These are phyloP conservation scores for Thuidium tamariscinum DNA, from an alignment of 225 moss, liverwort and hornwort species.

Conservation along the genomic window DNA sequence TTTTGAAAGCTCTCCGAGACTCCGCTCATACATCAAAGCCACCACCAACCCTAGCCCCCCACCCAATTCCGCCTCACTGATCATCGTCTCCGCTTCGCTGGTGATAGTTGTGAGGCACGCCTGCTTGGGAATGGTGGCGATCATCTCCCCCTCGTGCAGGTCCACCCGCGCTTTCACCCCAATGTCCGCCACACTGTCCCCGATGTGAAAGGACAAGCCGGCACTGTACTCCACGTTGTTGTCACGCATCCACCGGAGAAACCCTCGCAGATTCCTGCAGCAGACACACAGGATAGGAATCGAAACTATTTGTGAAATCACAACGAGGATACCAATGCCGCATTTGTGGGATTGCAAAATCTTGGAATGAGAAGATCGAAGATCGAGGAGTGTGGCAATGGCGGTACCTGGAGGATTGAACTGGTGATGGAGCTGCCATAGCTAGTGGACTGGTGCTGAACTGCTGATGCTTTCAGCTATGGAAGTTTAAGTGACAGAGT, in stretches of 20 bases:
- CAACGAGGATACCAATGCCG: neutral
- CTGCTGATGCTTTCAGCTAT: neutral
- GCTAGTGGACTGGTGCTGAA: neutral
- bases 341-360: neutral
- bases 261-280: slow-evolving; percentile 44
- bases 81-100: slow-evolving; percentile 27
- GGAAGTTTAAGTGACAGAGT: neutral
- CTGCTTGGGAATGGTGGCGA: slow-evolving; percentile 78
- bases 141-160: slow-evolving; percentile 49
- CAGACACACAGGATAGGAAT: neutral
- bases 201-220: slow-evolving; percentile 42
- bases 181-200: slow-evolving; percentile 57
- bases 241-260: slow-evolving; percentile 69
- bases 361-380: neutral
- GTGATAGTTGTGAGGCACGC: slow-evolving; percentile 61
- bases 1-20: slow-evolving; percentile 49
- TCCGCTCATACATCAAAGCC: slow-evolving; percentile 78
- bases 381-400: neutral
- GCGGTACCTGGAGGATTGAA: neutral
- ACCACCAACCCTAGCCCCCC: slow-evolving; percentile 59
- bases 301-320: neutral
- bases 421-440: neutral
- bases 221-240: slow-evolving; percentile 50
- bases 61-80: slow-evolving; percentile 51
- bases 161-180: slow-evolving; percentile 50